phyloP scores from a whole-genome alignment of 139 green algal species.

The Coelastrella sp. region DNA sequence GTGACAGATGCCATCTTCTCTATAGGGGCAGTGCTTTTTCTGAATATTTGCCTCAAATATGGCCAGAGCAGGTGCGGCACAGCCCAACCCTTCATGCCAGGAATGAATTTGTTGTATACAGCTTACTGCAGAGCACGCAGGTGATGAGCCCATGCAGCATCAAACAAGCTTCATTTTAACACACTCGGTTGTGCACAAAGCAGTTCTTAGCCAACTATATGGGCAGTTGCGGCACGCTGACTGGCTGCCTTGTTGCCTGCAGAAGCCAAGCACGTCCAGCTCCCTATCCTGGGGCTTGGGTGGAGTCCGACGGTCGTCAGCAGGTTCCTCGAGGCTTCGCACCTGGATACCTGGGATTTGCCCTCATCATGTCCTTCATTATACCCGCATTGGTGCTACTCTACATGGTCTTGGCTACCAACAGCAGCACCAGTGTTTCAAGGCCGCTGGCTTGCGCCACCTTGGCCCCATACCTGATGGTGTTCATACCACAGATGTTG shows the following conservation, averaged over 20 bases:
- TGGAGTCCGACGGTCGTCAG: constrained; percentile 38
- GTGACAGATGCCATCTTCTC: neutral
- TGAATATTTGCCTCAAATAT: constrained; percentile 22
- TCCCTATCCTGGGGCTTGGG: constrained; percentile 40
- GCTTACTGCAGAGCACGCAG: too few relatives aligned
- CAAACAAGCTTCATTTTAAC: too few relatives aligned
- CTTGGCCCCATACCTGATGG: constrained; percentile 34
- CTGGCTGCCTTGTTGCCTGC: neutral
- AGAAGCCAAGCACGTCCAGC: neutral
- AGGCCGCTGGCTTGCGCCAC: neutral
- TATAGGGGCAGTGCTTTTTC: neutral
- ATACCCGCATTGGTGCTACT: neutral
- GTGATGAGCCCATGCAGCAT: too few relatives aligned
- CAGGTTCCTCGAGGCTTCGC: constrained; percentile 14
- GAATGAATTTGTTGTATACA: neutral
- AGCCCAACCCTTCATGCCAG: neutral
- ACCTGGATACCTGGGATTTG: constrained; percentile 20
- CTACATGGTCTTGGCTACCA: neutral
- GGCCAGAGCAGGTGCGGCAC: constrained; percentile 1
- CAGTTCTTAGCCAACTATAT: too few relatives aligned
- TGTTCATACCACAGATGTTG: constrained; percentile 30
- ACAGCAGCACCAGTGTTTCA: neutral
- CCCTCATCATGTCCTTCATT: constrained; percentile 8
- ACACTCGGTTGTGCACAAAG: too few relatives aligned
- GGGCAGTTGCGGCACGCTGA: neutral